phyloP scores from a whole-genome alignment of 148 eudicot species.

The Vaccinium myrtillus region DNA sequence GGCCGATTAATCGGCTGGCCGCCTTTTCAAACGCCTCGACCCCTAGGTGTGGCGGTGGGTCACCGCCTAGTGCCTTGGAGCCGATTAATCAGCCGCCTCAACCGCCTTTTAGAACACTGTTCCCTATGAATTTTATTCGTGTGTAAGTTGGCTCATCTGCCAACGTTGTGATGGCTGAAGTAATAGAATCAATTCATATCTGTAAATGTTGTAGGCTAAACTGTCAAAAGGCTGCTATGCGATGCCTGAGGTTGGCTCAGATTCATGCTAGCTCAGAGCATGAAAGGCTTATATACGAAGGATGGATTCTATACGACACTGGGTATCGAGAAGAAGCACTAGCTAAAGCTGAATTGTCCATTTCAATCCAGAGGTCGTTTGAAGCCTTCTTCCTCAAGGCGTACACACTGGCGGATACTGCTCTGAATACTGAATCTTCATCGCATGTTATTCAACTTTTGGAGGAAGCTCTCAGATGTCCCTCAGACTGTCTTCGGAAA shows the following conservation, averaged over 20 bases:
- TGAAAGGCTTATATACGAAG: conserved; percentile 50
- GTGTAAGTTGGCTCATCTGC: not conserved
- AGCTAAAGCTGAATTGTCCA: conserved; percentile 43
- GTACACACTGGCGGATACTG: conserved; percentile 38
- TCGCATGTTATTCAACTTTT: conserved; percentile 37
- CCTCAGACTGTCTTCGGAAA: conserved; percentile 53
- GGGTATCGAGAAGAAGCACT: conserved; percentile 50
- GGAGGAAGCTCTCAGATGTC: conserved; percentile 45
- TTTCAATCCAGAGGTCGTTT: conserved; percentile 42
- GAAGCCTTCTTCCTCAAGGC: conserved; percentile 53
- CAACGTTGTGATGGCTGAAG: not conserved
- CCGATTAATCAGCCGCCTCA: too few relatives aligned
- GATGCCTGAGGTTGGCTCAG: conserved; percentile 38
- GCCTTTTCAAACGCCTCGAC: too few relatives aligned
- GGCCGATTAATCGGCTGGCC: too few relatives aligned
- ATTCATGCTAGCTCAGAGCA: conserved; percentile 32
- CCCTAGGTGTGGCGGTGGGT: too few relatives aligned
- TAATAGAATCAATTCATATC: not conserved
- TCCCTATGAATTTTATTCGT: not conserved
- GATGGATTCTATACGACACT: conserved; percentile 49
- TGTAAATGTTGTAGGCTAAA: conserved; percentile 28
- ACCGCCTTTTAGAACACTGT: not conserved
- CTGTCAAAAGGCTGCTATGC: conserved; percentile 51
- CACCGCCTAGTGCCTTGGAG: too few relatives aligned
- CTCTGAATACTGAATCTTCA: conserved; percentile 30